Evolutionary conservation across 208 protist genomes (phyloP), one percentile per base, ranked within the genome.

Genomic region (Acanthamoeba healyi): DNA sequence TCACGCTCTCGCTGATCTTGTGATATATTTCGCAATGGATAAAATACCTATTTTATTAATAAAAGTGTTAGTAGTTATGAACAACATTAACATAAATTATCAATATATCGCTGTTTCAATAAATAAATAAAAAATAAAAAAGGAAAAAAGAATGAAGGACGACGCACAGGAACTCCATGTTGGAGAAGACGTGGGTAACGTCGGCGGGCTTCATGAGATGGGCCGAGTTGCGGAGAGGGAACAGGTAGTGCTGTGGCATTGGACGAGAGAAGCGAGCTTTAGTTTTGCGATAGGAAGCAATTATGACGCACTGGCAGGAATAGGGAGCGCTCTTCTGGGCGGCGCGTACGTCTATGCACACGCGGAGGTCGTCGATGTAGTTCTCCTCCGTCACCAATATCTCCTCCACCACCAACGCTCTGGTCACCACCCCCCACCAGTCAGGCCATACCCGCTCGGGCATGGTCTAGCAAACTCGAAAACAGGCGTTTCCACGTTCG

Each of bases 371-470:
- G 29, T 88, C 51, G 46, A 88, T 54, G 12, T 88, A 88, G 51
- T 88, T 88, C 79, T 88, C 79, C 34, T 88, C 79, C 2, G 79
- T 88, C 46, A 88, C n/a, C 42, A 88, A 42, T 24, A 88, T 88
- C 29, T 88, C 79, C 38, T 63, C 79, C 26, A 88, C 51, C 32
- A 63, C 79, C 29, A 63, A 32, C 14, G 79, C 42, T 46, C n/a
- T 63, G 24, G 9, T 10, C 9, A 72, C 29, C 19, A 7, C 32
- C 12, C n/a, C n/a, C n/a, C n/a, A n/a, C n/a, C n/a, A n/a, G n/a
- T n/a, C n/a, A n/a, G n/a, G n/a, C n/a, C n/a, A n/a, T n/a, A n/a
- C n/a, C n/a, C n/a, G n/a, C n/a, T n/a, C n/a, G n/a, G n/a, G n/a
- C n/a, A n/a, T n/a, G n/a, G n/a, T n/a, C n/a, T n/a, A n/a, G n/a